These are phyloP conservation scores for Dendrobium catenatum DNA, from an alignment of 106 monocot genomes.

Conservation along the genomic window DNA sequence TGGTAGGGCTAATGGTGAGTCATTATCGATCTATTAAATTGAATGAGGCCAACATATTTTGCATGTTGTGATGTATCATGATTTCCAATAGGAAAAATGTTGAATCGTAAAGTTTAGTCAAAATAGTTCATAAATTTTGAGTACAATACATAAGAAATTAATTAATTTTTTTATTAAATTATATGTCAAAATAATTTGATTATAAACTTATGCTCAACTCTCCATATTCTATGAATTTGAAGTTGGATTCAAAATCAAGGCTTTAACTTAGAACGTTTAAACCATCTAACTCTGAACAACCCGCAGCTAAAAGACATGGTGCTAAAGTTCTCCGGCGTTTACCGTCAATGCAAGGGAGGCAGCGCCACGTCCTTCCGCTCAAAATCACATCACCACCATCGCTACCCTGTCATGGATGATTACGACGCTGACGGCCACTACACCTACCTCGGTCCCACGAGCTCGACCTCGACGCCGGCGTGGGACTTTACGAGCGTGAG, in stretches of 20 bases:
- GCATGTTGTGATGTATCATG: too few relatives aligned
- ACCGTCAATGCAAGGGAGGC: slow-evolving; percentile 45
- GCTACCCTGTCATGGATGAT: slow-evolving; percentile 10
- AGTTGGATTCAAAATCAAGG: not conserved
- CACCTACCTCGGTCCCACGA: slow-evolving; percentile 29
- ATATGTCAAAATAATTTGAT: too few relatives aligned
- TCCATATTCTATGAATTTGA: not conserved
- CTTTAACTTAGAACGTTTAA: too few relatives aligned
- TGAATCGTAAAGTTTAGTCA: too few relatives aligned
- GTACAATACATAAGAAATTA: too few relatives aligned
- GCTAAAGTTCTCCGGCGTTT: slow-evolving; percentile 65
- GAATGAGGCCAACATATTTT: too few relatives aligned
- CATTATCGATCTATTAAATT: too few relatives aligned
- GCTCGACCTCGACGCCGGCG: slow-evolving; percentile 58
- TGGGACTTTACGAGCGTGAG: slow-evolving; percentile 55
- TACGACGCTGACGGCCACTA: slow-evolving; percentile 26
- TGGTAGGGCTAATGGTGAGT: too few relatives aligned
- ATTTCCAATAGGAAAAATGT: too few relatives aligned
- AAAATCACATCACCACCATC: slow-evolving; percentile 21
- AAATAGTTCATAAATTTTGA: too few relatives aligned
- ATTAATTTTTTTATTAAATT: too few relatives aligned
- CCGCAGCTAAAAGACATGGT: slow-evolving; percentile 93
- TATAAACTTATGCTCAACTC: too few relatives aligned
- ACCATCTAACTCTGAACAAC: not conserved
- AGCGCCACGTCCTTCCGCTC: slow-evolving; percentile 20